Conservation (phyloP, 1,139 yeast genomes). For the Magnusiomyces clavatus region DNA sequence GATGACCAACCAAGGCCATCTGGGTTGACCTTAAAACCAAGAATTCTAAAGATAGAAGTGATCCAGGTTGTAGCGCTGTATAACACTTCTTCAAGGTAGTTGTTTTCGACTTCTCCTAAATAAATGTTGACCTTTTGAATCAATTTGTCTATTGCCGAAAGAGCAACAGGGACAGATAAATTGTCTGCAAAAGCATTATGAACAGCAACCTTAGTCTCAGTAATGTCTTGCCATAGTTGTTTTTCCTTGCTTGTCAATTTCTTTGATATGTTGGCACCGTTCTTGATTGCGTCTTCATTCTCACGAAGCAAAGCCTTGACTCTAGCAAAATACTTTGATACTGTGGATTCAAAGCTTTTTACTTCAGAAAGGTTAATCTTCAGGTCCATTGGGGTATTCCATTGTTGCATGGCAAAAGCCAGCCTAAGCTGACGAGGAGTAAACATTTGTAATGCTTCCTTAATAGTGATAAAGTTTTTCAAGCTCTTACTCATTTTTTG, state of each 20-base stretch:
- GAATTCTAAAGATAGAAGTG: slow-evolving; percentile 55
- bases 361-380: slow-evolving; percentile 74
- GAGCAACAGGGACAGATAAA: slow-evolving; percentile 67
- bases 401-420: slow-evolving; percentile 81
- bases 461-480: slow-evolving; percentile 90
- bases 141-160: slow-evolving; percentile 57
- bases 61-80: slow-evolving; percentile 59
- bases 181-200: slow-evolving; percentile 84
- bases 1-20: slow-evolving; percentile 79
- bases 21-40: slow-evolving; percentile 67
- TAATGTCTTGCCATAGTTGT: slow-evolving; percentile 45
- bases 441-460: slow-evolving; percentile 70
- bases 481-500: slow-evolving; percentile 95
- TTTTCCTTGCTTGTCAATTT: slow-evolving; percentile 50
- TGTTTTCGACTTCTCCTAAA: slow-evolving; percentile 44
- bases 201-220: slow-evolving; percentile 50
- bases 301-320: slow-evolving; percentile 69
- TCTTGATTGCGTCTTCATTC: slow-evolving; percentile 35
- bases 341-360: slow-evolving; percentile 60
- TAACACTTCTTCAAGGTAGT: slow-evolving; percentile 59
- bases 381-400: slow-evolving; percentile 92
- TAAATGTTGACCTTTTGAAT: slow-evolving; percentile 68
- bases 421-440: slow-evolving; percentile 78
- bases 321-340: slow-evolving; percentile 76
- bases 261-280: slow-evolving; percentile 60